Percentiles rank a stretch among this genome's conserved stretches.
These are phyloP conservation scores for Aspergillus conjunctus DNA, from an alignment of 495 filamentous ascomycete species.

Conservation along the genomic window DNA sequence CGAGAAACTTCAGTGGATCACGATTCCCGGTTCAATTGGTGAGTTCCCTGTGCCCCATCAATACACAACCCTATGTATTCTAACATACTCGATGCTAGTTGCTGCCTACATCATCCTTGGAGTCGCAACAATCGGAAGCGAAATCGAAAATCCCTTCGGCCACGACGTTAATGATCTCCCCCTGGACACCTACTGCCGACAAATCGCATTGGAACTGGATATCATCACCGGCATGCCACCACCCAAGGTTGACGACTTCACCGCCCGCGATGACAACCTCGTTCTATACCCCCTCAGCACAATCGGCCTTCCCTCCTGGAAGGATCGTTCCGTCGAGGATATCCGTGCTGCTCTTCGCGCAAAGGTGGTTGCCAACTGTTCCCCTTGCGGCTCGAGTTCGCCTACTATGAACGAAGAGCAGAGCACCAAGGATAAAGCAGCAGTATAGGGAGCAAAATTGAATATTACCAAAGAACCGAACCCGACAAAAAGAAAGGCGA, in stretches of 20 bases:
- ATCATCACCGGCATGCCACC: conserved; percentile 63
- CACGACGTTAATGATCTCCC: conserved; percentile 85
- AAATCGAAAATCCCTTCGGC: conserved; percentile 90
- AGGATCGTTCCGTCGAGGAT: conserved; percentile 57
- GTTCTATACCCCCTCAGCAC: conserved; percentile 69
- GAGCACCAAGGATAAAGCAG: conserved; percentile 29
- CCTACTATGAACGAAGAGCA: conserved; percentile 28
- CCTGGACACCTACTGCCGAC: conserved; percentile 73
- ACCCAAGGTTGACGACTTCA: conserved; percentile 59
- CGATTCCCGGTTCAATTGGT: conserved; percentile 81
- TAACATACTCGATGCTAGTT: conserved; percentile 31
- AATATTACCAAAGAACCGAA: neutral
- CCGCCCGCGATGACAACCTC: conserved; percentile 59
- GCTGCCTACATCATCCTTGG: conserved; percentile 89
- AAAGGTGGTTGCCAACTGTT: conserved; percentile 43
- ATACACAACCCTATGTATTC: neutral
- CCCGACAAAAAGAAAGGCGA: neutral
- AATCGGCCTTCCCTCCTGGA: conserved; percentile 62
- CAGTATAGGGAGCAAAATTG: conserved; percentile 25
- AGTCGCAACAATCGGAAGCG: conserved; percentile 80
- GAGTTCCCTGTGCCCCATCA: conserved; percentile 26
- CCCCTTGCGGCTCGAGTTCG: conserved; percentile 27
- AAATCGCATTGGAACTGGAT: conserved; percentile 72
- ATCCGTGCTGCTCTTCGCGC: conserved; percentile 56
- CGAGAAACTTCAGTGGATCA: conserved; percentile 63